These are phyloP conservation scores for Amanita rimosa DNA, from an alignment of 768 basidiomycete genomes.

Conservation along the genomic window DNA sequence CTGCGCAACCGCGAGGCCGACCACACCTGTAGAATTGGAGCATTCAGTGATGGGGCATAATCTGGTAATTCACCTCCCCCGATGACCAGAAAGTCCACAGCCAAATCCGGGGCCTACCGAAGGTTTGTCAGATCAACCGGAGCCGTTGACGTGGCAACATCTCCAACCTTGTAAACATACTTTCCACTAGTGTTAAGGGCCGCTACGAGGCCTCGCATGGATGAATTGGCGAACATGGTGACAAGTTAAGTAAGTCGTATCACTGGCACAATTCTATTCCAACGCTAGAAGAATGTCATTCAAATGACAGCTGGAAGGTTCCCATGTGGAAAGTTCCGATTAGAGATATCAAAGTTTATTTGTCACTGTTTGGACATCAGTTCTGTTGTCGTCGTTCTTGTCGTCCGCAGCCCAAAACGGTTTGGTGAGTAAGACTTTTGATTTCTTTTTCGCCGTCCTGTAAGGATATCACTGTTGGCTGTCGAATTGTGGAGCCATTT, in stretches of 20 bases:
- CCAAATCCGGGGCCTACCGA: conserved; percentile 48
- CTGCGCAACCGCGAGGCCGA: conserved; percentile 82
- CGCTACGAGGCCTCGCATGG: conserved; percentile 39
- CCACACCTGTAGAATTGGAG: conserved; percentile 39
- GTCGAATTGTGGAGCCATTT: background rate
- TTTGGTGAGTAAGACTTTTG: conserved; percentile 47
- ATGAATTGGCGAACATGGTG: no score
- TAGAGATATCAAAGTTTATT: conserved; percentile 1
- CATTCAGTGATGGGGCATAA: background rate
- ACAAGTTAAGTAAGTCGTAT: no score
- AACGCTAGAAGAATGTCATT: background rate
- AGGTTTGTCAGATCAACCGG: background rate
- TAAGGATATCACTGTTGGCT: background rate
- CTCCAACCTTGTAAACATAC: conserved; percentile 50
- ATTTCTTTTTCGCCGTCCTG: background rate
- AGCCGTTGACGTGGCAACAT: background rate
- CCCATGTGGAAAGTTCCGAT: background rate
- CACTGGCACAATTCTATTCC: no score
- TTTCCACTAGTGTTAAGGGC: conserved; percentile 50
- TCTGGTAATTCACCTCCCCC: conserved; percentile 61
- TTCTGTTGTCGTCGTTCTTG: conserved; percentile 21
- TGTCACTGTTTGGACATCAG: conserved; percentile 23
- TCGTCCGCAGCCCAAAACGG: conserved; percentile 46
- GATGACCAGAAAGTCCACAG: conserved; percentile 77
- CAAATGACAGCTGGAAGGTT: background rate